Conservation (phyloP, 2,329 filamentous ascomycete genomes). For the Alternaria ethzedia region DNA sequence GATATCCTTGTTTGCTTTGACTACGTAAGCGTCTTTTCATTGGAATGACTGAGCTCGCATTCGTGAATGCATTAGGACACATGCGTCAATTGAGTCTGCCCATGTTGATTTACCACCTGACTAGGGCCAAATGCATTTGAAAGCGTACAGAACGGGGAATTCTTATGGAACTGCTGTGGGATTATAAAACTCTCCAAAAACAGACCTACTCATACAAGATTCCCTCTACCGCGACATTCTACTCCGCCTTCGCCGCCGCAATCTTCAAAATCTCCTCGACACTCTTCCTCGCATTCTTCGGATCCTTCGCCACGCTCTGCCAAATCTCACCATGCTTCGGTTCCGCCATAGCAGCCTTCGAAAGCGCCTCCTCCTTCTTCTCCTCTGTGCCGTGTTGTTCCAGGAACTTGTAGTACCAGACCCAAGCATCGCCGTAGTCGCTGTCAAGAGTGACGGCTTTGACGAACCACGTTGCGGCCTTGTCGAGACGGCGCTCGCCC, state of each 20-base stretch:
- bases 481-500: conserved; percentile 89
- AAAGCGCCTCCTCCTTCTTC: conserved; percentile 84
- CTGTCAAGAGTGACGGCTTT: conserved; percentile 88
- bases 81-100: not conserved
- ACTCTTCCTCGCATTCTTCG: conserved; percentile 75
- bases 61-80: not conserved
- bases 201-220: not conserved
- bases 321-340: conserved; percentile 92
- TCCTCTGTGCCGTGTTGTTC: conserved; percentile 91
- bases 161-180: too few relatives aligned
- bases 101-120: rapidly evolving
- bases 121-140: not conserved
- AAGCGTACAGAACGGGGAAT: not conserved
- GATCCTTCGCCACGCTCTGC: conserved; percentile 86
- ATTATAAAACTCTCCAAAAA: too few relatives aligned
- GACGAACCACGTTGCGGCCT: conserved; percentile 96
- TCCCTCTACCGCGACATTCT: not conserved
- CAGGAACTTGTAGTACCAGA: conserved; percentile 96
- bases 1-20: not conserved
- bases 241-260: conserved; percentile 68
- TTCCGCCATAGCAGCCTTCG: conserved; percentile 81
- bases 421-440: conserved; percentile 92
- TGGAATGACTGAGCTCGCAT: not conserved
- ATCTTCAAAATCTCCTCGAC: conserved; percentile 83
- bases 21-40: too few relatives aligned